Evolutionary conservation across 768 basidiomycete species (phyloP), one percentile per base, ranked within the genome.

Genomic region (Lentinula boryana): DNA sequence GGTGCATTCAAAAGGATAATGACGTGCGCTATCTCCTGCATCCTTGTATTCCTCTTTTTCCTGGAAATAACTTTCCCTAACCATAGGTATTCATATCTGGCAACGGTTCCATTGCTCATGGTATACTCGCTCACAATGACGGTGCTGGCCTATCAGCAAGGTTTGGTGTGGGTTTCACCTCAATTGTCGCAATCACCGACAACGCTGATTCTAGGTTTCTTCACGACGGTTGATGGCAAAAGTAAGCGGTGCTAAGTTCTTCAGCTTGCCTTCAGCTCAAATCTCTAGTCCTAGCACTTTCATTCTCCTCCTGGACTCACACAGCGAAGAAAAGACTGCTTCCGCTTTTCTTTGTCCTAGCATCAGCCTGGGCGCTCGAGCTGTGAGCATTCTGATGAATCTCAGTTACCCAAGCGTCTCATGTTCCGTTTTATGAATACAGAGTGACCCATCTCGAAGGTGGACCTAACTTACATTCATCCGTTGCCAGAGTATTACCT

Each of bases 1-100:
- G 91, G 91, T 60, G 85, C 91, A 12, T 93, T 93, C 81, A 92
- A 89, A 74, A 81, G 92, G 55, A 80, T 93, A 68, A 93, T 93
- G 91, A 93, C 89, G 89, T 91, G 68, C 68, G 85, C 46, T 33
- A 7, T n/a, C 27, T 61, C 7, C 36, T 18, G 41, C 13, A 15
- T 57, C 5, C 21, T 15, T 1, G 13, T 56, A 7, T 8, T 21
- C n/a, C 3, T 15, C 16, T 44, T 3, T 18, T 2, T 2, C n/a
- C 10, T 32, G 21, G 27, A 44, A 41, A 7, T 23, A 23, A 58
- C 6, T 18, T 7, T 38, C 21, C 13, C 1, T 7, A 18, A 12
- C n/a, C 52, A 58, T 68, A 81, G 90, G 73, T 92, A 92, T 74
- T 87, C 88, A n/a, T 92, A 91, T 69, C 73, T 91, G n/a, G 80